These are phyloP conservation scores for Pseudonitzschia delicatissima DNA, from an alignment of 108 stramenopile genomes.

Conservation along the genomic window DNA sequence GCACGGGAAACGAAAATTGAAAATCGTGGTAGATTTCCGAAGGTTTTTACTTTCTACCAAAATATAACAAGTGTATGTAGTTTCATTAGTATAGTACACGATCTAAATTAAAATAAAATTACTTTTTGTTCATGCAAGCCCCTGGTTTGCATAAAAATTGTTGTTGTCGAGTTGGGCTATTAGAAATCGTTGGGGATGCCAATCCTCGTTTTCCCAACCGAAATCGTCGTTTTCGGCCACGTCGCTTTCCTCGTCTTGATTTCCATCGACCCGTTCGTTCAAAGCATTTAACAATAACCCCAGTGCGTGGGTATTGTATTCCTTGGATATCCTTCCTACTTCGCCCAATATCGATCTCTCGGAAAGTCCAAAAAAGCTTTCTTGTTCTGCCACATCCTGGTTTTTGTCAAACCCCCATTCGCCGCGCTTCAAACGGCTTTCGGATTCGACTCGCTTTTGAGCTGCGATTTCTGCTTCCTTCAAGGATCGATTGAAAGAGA, in stretches of 20 bases:
- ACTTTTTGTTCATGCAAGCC: too few species aligned
- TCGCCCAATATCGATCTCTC: slow-evolving; percentile 47
- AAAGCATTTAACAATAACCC: slow-evolving; percentile 49
- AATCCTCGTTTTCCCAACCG: slow-evolving; percentile 18
- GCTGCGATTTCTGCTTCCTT: slow-evolving; percentile 56
- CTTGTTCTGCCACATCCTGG: slow-evolving; percentile 49
- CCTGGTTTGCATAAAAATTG: slow-evolving; percentile 58
- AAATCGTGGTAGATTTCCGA: too few species aligned
- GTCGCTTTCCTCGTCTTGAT: slow-evolving; percentile 2
- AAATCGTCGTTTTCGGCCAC: slow-evolving; percentile 17
- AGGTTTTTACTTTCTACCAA: too few species aligned
- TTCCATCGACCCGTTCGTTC: slow-evolving; percentile 51
- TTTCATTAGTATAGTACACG: too few species aligned
- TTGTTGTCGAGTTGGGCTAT: slow-evolving; percentile 85
- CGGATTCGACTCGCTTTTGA: slow-evolving; percentile 53
- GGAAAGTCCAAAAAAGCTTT: slow-evolving; percentile 67
- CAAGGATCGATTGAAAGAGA: slow-evolving; percentile 65
- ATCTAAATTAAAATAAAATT: too few species aligned
- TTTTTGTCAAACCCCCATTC: slow-evolving; percentile 79
- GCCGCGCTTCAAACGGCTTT: slow-evolving; percentile 59
- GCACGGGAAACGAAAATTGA: too few species aligned
- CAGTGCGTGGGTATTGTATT: slow-evolving; percentile 54
- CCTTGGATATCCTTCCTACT: slow-evolving; percentile 44
- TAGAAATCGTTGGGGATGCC: slow-evolving; percentile 74
- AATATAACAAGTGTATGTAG: too few species aligned